A percentile compares a stretch with the other conserved stretches of the same genome.
These are phyloP conservation scores for Juglanconis sp. DNA, from an alignment of 2,329 filamentous ascomycete species.

Conservation along the genomic window DNA sequence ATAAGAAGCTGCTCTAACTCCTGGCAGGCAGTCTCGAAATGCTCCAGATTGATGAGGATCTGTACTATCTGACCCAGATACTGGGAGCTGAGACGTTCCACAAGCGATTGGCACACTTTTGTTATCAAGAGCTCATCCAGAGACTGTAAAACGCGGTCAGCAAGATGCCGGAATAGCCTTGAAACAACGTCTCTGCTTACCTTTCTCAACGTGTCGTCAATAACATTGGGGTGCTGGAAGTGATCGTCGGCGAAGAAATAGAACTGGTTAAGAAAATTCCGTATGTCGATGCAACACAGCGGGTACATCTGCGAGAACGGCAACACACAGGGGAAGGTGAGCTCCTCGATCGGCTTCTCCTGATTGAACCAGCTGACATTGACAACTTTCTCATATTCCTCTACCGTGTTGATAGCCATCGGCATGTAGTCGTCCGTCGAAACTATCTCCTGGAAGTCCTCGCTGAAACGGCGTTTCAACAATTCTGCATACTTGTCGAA, in stretches of 20 bases:
- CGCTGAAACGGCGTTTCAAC: conserved; percentile 85
- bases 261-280: conserved; percentile 96
- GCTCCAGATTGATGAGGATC: conserved; percentile 94
- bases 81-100: conserved; percentile 84
- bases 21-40: conserved; percentile 90
- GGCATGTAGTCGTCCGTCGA: conserved; percentile 99
- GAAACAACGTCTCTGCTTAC: conserved; percentile 36
- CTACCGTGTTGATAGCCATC: conserved; percentile 87
- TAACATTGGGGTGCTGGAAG: conserved; percentile 83
- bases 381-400: conserved; percentile 94
- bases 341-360: conserved; percentile 70
- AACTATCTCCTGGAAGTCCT: conserved; percentile 89
- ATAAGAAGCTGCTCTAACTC: conserved; percentile 86
- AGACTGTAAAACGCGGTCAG: conserved; percentile 50
- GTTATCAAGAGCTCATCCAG: conserved; percentile 92
- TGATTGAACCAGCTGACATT: conserved; percentile 95
- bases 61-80: conserved; percentile 98
- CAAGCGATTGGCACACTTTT: conserved; percentile 86
- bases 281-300: conserved; percentile 94
- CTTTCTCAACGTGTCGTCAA: conserved; percentile 85
- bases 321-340: conserved; percentile 89
- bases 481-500: conserved; percentile 94
- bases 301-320: conserved; percentile 99
- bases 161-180: background rate
- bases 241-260: conserved; percentile 97